Evolutionary conservation across 2,329 filamentous ascomycete genomes (phyloP).

Genomic region (Xylariales sp.): DNA sequence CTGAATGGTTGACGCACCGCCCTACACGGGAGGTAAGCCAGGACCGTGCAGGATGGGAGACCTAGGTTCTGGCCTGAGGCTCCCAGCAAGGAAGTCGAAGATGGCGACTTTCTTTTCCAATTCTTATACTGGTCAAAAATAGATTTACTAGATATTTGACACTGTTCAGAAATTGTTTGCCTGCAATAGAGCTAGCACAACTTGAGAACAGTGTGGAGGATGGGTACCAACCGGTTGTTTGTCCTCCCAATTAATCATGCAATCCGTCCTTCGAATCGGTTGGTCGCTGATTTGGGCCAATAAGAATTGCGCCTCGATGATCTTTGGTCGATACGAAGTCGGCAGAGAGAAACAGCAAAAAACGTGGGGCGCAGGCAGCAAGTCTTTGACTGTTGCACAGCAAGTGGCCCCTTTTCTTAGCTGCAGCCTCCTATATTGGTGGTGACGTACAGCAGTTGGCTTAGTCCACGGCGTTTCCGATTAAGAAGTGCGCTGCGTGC

Average conservation of each 20-base stretch:
- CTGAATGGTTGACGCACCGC: constrained; percentile 44
- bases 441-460: constrained; percentile 24
- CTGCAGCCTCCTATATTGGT: constrained; percentile 26
- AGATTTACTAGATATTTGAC: constrained; percentile 20
- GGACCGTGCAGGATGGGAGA: constrained; percentile 43
- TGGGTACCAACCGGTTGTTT: constrained; percentile 23
- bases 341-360: constrained; percentile 24
- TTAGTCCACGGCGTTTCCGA: constrained; percentile 26
- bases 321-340: constrained; percentile 32
- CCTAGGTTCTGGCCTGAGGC: constrained; percentile 28
- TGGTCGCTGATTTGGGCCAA: constrained; percentile 35
- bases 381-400: constrained; percentile 33
- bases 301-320: constrained; percentile 13
- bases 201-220: constrained; percentile 16
- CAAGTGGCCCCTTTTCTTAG: constrained; percentile 24
- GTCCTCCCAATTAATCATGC: constrained; percentile 26
- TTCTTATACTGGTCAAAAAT: constrained; percentile 15
- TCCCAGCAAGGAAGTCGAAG: constrained; percentile 24
- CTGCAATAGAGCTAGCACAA: constrained; percentile 5
- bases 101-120: constrained; percentile 9
- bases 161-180: constrained; percentile 2
- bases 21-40: constrained; percentile 40
- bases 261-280: constrained; percentile 23
- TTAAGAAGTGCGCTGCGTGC: constrained; percentile 25
- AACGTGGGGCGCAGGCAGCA: constrained; percentile 34